Evolutionary conservation across 306 rosid genomes (phyloP), one percentile per base, ranked within the genome.

Genomic region (Vigna unguiculata): DNA sequence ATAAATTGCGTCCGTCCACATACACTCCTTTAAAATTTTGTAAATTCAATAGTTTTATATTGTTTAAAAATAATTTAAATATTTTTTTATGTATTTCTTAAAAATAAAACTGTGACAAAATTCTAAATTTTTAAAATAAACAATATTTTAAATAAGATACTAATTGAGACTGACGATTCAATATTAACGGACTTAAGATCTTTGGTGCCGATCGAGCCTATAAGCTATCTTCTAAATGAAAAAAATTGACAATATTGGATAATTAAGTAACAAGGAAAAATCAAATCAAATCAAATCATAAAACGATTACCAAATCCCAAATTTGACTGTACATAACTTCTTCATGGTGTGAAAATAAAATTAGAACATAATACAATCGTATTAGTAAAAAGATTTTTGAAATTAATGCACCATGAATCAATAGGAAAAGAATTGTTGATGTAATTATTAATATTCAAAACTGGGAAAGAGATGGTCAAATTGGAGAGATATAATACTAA

Each of bases 171-270:
- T 28, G 4, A 28, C 32, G 32, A 28, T 28, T 28, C 32, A 28
- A 28, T 28, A 28, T 28, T 28, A 28, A 28, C 5, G 32, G 32
- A 28, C 32, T 28, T 28, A 28, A 28, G 32, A 5, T 28, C 32
- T 0, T 45, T 17, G 38, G 69, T 28, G 24, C 38, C 25, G 9
- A 5, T 24, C 25, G 9, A 5, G 3, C 22, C 4, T 58, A 68
- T 48, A 32, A 75, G 76, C 67, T 68, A 63, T 7, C 16, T 24
- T 61, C 10, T 46, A 34, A 49, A 20, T 48, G 4, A 25, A 25
- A 62, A 19, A 10, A 32, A 28, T 7, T 14, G 5, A 38, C 24
- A 73, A 57, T 7, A 40, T 34, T 36, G 3, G 55, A 4, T 1
- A 9, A 20, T 40, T 40, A 40, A 2, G 9, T 70, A 20, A 22